Conservation (phyloP, 148 eudicot species). For the Vaccinium darrowii region DNA sequence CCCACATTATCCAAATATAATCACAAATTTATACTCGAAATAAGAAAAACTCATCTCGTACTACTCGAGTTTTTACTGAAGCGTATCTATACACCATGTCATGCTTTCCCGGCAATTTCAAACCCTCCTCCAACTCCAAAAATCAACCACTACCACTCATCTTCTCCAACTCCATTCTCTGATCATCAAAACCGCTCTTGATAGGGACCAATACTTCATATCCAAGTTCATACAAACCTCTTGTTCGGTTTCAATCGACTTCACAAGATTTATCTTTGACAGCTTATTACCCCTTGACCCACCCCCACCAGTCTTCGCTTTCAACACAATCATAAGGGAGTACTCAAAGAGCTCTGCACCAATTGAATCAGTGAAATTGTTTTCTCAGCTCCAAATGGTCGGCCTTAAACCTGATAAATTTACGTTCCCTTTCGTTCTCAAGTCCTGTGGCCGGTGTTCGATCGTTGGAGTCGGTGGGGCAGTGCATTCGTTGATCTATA, state of each 20-base stretch:
- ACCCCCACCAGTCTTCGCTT: conserved; percentile 38
- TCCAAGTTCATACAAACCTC: conserved; percentile 34
- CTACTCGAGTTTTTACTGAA: no score
- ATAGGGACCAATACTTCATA: conserved; percentile 26
- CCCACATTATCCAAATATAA: no score
- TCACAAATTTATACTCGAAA: no score
- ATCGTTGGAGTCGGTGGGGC: conserved; percentile 32
- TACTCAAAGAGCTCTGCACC: conserved; percentile 38
- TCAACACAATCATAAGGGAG: conserved; percentile 38
- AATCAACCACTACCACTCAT: conserved; percentile 24
- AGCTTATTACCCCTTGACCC: conserved; percentile 26
- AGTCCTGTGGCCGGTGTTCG: conserved; percentile 46
- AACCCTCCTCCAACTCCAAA: conserved; percentile 31
- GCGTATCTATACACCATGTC: not conserved
- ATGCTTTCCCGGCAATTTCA: conserved; percentile 39
- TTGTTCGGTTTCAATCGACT: conserved; percentile 25
- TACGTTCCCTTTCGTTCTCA: conserved; percentile 53
- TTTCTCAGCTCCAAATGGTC: conserved; percentile 21
- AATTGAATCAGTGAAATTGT: conserved; percentile 36
- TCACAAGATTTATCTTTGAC: conserved; percentile 27
- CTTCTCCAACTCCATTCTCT: conserved; percentile 37
- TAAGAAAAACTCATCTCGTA: no score
- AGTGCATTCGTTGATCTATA: conserved; percentile 39
- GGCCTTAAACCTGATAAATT: conserved; percentile 40
- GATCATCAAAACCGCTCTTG: conserved; percentile 36